Conservation (phyloP, 345 rosid species). For the Rhodomyrtus tomentosa region DNA sequence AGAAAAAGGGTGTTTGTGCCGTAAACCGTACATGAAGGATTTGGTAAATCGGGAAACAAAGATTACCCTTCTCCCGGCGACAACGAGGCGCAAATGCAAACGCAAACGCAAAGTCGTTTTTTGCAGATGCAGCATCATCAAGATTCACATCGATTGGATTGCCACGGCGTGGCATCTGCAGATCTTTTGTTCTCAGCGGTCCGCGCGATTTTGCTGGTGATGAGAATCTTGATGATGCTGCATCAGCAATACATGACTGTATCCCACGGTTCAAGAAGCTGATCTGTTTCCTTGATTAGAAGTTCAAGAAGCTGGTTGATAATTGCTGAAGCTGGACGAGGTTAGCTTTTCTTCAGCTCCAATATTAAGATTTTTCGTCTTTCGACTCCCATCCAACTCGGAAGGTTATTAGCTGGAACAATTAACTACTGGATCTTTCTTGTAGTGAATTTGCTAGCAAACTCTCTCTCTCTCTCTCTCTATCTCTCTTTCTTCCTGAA, state of each 20-base stretch:
- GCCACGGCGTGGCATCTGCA: background rate
- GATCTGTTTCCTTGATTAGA: background rate
- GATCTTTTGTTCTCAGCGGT: background rate
- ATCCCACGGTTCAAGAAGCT: background rate
- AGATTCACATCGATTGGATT: slow-evolving; percentile 41
- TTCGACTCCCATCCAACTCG: background rate
- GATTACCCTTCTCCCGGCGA: background rate
- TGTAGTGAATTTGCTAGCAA: no score
- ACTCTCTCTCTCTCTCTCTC: background rate
- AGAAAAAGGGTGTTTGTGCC: background rate
- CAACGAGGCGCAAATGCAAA: background rate
- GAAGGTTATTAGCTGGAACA: no score
- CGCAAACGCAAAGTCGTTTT: slow-evolving; percentile 15
- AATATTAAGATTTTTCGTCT: background rate
- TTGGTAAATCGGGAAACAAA: background rate
- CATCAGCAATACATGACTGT: slow-evolving; percentile 52
- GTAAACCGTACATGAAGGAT: background rate
- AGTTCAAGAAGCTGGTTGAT: background rate
- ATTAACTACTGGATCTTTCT: no score
- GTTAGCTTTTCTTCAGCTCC: background rate
- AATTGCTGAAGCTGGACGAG: background rate
- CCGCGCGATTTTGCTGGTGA: background rate
- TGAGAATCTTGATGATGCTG: slow-evolving; percentile 95
- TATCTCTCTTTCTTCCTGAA: background rate
- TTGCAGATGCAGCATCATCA: slow-evolving; percentile 60